phyloP scores from a whole-genome alignment of 2,329 filamentous ascomycete species.

The Fusarium dimerum region DNA sequence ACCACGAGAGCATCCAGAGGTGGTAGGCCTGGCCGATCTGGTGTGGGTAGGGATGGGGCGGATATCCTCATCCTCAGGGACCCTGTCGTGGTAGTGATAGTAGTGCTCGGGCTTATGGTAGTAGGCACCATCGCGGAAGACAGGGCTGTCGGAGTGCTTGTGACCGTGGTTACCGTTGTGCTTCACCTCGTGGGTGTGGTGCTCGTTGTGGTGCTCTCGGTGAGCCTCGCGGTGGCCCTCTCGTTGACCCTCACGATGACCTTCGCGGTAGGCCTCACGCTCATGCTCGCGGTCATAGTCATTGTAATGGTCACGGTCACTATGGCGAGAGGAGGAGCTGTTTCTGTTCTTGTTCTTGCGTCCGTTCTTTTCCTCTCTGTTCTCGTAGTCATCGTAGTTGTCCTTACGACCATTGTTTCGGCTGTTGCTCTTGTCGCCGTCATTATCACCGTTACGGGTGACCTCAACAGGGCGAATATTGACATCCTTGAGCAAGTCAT shows the following conservation, averaged over 20 bases:
- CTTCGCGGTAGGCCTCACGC: constrained; percentile 1
- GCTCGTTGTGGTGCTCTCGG: not conserved
- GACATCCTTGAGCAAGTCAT: too few relatives aligned
- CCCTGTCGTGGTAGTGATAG: constrained; percentile 11
- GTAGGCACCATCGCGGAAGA: constrained; percentile 10
- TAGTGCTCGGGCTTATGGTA: constrained; percentile 11
- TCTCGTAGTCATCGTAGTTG: too few relatives aligned
- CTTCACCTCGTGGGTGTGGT: not conserved
- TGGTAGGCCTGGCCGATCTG: too few relatives aligned
- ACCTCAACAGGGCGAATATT: too few relatives aligned
- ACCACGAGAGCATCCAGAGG: constrained; percentile 16
- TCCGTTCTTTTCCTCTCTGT: not conserved
- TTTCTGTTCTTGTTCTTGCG: constrained; percentile 3
- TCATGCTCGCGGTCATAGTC: not conserved
- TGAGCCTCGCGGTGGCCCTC: not conserved
- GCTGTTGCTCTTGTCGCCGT: too few relatives aligned
- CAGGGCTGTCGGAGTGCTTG: not conserved
- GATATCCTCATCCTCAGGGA: constrained; percentile 7
- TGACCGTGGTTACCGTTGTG: not conserved
- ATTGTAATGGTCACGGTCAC: not conserved
- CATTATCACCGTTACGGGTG: too few relatives aligned
- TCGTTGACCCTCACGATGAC: not conserved
- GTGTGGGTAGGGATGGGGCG: too few relatives aligned
- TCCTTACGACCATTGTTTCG: too few relatives aligned
- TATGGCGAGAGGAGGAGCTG: not conserved